Evolutionary conservation across 306 rosid genomes (phyloP), one percentile per base, ranked within the genome.

Genomic region (barrel medic (Medicago truncatula)): DNA sequence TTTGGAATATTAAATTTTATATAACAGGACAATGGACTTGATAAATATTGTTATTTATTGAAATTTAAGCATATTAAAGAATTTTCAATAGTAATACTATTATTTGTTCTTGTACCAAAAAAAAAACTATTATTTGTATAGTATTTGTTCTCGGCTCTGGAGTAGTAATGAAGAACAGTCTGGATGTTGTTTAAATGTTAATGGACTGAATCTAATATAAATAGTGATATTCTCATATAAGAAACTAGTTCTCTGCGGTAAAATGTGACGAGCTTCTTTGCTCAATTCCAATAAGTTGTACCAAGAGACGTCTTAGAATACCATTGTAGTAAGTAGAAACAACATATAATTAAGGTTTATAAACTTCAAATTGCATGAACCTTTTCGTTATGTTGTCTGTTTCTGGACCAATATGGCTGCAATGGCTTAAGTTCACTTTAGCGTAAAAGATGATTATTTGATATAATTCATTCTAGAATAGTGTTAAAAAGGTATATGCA

Each of bases 281-380:
- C 38, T 31, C 46, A 59, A 11, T 68, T 59, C 17, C 43, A 23
- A 20, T 40, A 40, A 44, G 18, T 68, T 57, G 39, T 64, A 64
- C 43, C 25, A 23, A 15, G 41, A 53, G 62, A 58, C 70, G 17
- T 21, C 69, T 58, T 39, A 56, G 41, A 71, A n/a, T 44, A 44
- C 13, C 31, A 28, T 60, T 56, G 36, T 21, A 9, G 28, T 11
- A 58, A n/a, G 40, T 39, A 39, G 61, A 34, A 18, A 36, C 21
- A 28, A 76, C 8, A 12, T 16, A 18, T 44, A 36, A n/a, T 14
- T 16, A 65, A 63, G 64, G 16, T 50, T 36, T 12, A 15, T 25
- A 25, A 74, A 46, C 7, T 65, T 21, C 15, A 76, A 67, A 16
- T 41, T 60, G 31, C 16, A 28, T 67, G 15, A 8, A 56, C 28